Base-by-base conservation (phyloP, 2,329 filamentous ascomycete genomes). In the Albophoma yamanashiensis region DNA sequence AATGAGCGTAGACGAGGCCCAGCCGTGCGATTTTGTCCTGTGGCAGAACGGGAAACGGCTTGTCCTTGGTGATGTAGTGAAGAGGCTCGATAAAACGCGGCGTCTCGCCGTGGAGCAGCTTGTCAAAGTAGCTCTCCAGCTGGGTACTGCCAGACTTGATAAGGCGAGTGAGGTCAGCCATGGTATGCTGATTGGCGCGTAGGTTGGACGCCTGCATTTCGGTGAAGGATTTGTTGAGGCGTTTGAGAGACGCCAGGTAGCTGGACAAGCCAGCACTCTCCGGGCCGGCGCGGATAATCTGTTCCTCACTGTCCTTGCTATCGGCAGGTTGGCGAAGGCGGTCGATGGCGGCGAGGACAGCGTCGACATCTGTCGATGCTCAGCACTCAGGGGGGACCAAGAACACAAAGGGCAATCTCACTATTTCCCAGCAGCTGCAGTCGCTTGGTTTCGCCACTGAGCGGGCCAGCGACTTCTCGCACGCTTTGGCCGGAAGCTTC, bases 131-230 rank as follows among this genome's bases (percentile, higher is more conserved):
- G 60, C 86, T 86, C 73, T 97, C 92, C 39, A 99, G 79, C 71
- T 95, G 91, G 15, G 85, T 83, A 64, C 89, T 92, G 31, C 92
- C 94, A 5, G 85, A 84, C 67, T 87, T 89, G 62, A 97, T 79
- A 42, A 99, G 79, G 12, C 86, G 83, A 59, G 84, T 88, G 59
- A 96, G 83, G 62, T 97, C 92, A 53, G 85, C 78, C 60, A 94
- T 89, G 2, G 92, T 92, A 72, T 92, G 88, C 71, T 97, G 92
- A 62, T 97, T 97, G 12, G 92, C 89, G 60, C 91, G 87, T 58
- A 99, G 78, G 66, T 97, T 97, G n/a, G 93, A 93, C 3, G 89
- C 82, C 71, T 89, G 89, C 76, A 99, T 88, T 63, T 96, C 90
- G 62, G 80, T 76, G 59, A 97, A 80, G n/a, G 92, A 89, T 71